Percentiles rank a stretch among this genome's conserved stretches.
phyloP scores from a whole-genome alignment of 352 stramenopile species.

The Phytophthora cryptogea region DNA sequence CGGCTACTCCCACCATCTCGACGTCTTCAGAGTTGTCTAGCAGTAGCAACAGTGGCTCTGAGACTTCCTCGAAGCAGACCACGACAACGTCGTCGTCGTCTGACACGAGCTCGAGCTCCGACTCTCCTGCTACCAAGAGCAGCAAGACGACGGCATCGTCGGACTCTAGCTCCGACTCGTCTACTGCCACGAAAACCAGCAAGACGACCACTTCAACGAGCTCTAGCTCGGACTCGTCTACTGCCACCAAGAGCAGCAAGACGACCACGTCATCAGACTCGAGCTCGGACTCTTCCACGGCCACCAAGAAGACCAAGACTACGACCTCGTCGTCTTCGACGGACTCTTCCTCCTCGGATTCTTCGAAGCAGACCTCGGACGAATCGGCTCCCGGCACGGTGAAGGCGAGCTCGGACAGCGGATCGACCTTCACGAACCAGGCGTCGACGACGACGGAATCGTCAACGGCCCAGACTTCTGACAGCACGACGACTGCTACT shows the following conservation, averaged over 20 bases:
- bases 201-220: neutral
- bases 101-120: neutral
- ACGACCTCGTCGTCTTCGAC: conserved; percentile 9
- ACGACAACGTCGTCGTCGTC: conserved; percentile 7
- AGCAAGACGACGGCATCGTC: conserved; percentile 3
- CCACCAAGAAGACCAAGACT: conserved; percentile 10
- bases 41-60: conserved; percentile 6
- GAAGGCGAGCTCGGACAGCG: conserved; percentile 39
- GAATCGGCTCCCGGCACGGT: conserved; percentile 34
- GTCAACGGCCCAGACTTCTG: conserved; percentile 16
- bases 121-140: conserved; percentile 8
- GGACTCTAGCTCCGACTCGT: neutral
- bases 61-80: neutral
- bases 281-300: neutral
- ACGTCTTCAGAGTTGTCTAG: conserved; percentile 7
- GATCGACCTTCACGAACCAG: conserved; percentile 42
- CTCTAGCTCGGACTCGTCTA: neutral
- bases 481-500: conserved; percentile 3
- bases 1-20: neutral
- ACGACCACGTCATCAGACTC: conserved; percentile 2
- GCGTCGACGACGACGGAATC: conserved; percentile 21
- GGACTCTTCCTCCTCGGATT: conserved; percentile 15
- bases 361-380: conserved; percentile 16
- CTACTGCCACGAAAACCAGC: neutral
- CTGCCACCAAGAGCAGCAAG: conserved; percentile 14